A percentile compares a stretch with the other conserved stretches of the same genome.
Conservation (phyloP, 2,329 filamentous ascomycete genomes). For the Macroventuria anomochaeta region DNA sequence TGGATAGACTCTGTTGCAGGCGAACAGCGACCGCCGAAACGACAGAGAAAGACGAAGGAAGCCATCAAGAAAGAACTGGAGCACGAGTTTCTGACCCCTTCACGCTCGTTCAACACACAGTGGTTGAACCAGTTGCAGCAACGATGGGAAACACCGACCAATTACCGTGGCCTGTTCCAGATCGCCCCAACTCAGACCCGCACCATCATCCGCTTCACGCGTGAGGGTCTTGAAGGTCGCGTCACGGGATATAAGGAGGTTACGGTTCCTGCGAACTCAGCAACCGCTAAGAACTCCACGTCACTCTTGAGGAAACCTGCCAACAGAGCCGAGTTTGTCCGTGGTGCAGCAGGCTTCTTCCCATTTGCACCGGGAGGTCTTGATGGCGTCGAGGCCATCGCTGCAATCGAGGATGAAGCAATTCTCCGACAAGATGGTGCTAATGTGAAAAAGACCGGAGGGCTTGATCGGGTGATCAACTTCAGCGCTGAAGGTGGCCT, state of each 20-base stretch:
- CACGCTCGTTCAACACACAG: conserved; percentile 76
- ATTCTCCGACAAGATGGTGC: conserved; percentile 58
- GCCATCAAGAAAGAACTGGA: conserved; percentile 75
- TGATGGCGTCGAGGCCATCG: conserved; percentile 83
- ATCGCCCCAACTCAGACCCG: conserved; percentile 90
- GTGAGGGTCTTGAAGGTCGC: conserved; percentile 88
- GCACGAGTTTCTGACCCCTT: conserved; percentile 77
- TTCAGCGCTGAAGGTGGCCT: conserved; percentile 78
- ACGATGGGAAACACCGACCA: conserved; percentile 81
- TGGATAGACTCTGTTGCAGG: conserved; percentile 68
- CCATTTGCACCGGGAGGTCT: conserved; percentile 91
- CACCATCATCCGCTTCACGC: conserved; percentile 90
- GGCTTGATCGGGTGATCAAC: conserved; percentile 84
- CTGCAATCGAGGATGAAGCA: conserved; percentile 80
- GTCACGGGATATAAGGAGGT: conserved; percentile 95
- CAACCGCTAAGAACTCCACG: conserved; percentile 93
- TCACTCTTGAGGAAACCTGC: conserved; percentile 87
- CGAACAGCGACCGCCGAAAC: conserved; percentile 59
- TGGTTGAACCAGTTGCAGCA: conserved; percentile 93
- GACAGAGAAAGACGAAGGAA: conserved; percentile 62
- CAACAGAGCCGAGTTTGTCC: conserved; percentile 85
- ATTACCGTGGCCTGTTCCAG: conserved; percentile 84
- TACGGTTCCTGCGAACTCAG: conserved; percentile 85
- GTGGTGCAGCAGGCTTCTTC: conserved; percentile 91
- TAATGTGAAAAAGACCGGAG: conserved; percentile 52